Conservation (phyloP, 176 grass and related monocot species). For the Elymus sibiricus region DNA sequence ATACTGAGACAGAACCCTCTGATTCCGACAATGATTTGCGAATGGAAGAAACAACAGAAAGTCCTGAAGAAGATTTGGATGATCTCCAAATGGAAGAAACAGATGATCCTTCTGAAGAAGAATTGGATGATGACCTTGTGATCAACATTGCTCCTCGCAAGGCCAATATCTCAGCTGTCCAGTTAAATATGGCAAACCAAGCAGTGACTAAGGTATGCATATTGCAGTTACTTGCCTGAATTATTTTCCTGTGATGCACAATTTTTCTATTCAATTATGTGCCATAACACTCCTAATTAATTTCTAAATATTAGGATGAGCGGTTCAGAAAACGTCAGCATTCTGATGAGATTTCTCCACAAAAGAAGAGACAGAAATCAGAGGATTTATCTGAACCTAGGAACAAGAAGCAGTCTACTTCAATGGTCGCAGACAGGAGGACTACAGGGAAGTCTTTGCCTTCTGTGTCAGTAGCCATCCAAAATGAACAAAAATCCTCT, state of each 20-base stretch:
- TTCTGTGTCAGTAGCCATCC: background rate
- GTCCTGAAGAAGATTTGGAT: constrained; percentile 56
- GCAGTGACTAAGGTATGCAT: constrained; percentile 41
- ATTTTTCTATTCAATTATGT: background rate
- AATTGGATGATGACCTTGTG: constrained; percentile 80
- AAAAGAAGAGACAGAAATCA: constrained; percentile 43
- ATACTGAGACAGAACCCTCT: background rate
- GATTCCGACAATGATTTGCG: constrained; percentile 11
- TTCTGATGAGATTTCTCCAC: constrained; percentile 14
- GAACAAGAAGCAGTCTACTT: constrained; percentile 33
- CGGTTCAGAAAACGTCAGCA: constrained; percentile 19
- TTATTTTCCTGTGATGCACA: background rate
- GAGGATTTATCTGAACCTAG: constrained; percentile 16
- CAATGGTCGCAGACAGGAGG: constrained; percentile 10
- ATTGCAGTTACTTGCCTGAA: constrained; percentile 16
- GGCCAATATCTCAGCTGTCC: constrained; percentile 33
- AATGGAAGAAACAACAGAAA: constrained; percentile 38
- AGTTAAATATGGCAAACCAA: constrained; percentile 27
- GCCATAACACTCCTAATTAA: background rate
- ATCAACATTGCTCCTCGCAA: constrained; percentile 63
- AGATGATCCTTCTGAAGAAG: constrained; percentile 59
- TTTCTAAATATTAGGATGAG: constrained; percentile 35
- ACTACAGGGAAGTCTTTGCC: constrained; percentile 18
- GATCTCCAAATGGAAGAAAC: constrained; percentile 42
- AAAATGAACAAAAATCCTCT: constrained; percentile 3